These are phyloP conservation scores for Colletotrichum truncatum DNA, from an alignment of 2,329 filamentous ascomycete genomes.

Conservation along the genomic window DNA sequence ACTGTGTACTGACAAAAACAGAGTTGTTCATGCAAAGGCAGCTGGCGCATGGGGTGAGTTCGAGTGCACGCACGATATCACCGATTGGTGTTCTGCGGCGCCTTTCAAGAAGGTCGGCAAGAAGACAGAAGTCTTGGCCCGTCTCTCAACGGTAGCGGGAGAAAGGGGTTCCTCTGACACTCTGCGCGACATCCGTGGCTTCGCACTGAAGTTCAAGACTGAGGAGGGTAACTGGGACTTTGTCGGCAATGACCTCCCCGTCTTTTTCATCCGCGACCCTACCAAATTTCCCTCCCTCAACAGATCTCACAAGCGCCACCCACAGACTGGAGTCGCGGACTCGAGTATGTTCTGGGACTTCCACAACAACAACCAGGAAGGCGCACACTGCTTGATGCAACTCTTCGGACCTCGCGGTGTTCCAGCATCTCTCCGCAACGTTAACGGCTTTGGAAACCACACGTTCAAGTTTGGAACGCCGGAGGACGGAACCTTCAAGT, in stretches of 20 bases:
- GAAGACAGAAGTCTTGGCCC: slow-evolving; percentile 53
- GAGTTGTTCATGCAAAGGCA: slow-evolving; percentile 35
- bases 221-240: slow-evolving; percentile 40
- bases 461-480: slow-evolving; percentile 58
- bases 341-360: slow-evolving; percentile 49
- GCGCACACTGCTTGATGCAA: slow-evolving; percentile 60
- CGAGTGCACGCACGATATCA: slow-evolving; percentile 63
- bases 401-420: slow-evolving; percentile 60
- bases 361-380: slow-evolving; percentile 52
- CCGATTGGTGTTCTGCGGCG: slow-evolving; percentile 60
- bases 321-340: too few species aligned
- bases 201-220: slow-evolving; percentile 48
- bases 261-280: slow-evolving; percentile 57
- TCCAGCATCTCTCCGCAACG: slow-evolving; percentile 54
- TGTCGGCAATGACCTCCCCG: slow-evolving; percentile 55
- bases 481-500: slow-evolving; percentile 55
- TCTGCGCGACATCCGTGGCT: slow-evolving; percentile 73
- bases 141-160: slow-evolving; percentile 74
- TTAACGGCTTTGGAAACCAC: slow-evolving; percentile 57
- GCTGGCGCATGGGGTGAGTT: slow-evolving; percentile 60
- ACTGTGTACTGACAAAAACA: too few species aligned
- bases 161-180: slow-evolving; percentile 72
- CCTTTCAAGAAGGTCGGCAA: slow-evolving; percentile 60
- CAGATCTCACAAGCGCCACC: too few species aligned
- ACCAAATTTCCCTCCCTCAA: slow-evolving; percentile 57